These are phyloP conservation scores for Ceratobasidium sp. DNA, from an alignment of 1,284 basidiomycete genomes.

Conservation along the genomic window DNA sequence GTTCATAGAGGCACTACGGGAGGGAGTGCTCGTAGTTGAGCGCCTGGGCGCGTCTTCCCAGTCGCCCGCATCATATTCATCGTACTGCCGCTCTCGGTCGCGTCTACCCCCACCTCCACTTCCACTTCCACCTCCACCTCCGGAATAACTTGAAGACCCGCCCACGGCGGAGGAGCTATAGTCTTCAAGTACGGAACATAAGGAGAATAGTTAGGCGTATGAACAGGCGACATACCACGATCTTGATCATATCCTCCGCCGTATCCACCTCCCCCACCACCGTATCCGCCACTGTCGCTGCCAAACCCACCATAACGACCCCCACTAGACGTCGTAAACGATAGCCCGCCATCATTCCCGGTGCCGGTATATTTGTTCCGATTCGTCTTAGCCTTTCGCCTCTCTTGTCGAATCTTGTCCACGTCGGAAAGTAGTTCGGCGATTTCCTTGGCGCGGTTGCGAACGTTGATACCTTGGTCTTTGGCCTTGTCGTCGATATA, in stretches of 20 bases:
- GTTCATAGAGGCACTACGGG: conserved; percentile 36
- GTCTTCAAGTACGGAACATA: conserved; percentile 24
- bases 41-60: conserved; percentile 72
- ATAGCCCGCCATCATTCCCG: conserved; percentile 83
- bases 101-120: too few species aligned
- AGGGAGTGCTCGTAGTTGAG: conserved; percentile 38
- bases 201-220: not conserved
- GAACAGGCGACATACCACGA: conserved; percentile 47
- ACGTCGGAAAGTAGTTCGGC: conserved; percentile 91
- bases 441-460: conserved; percentile 94
- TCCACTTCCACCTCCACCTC: too few species aligned
- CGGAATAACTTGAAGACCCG: conserved; percentile 47
- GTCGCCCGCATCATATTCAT: conserved; percentile 98
- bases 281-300: conserved; percentile 70
- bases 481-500: conserved; percentile 99
- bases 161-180: conserved; percentile 46
- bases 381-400: conserved; percentile 95
- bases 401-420: conserved; percentile 87
- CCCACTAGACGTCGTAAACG: conserved; percentile 68
- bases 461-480: conserved; percentile 98
- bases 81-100: conserved; percentile 69
- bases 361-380: conserved; percentile 91
- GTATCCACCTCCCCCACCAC: conserved; percentile 65
- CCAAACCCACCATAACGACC: conserved; percentile 88
- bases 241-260: conserved; percentile 51